Evolutionary conservation across 1,139 yeast species (phyloP).

Genomic region (Debaryomyces robertsiae): DNA sequence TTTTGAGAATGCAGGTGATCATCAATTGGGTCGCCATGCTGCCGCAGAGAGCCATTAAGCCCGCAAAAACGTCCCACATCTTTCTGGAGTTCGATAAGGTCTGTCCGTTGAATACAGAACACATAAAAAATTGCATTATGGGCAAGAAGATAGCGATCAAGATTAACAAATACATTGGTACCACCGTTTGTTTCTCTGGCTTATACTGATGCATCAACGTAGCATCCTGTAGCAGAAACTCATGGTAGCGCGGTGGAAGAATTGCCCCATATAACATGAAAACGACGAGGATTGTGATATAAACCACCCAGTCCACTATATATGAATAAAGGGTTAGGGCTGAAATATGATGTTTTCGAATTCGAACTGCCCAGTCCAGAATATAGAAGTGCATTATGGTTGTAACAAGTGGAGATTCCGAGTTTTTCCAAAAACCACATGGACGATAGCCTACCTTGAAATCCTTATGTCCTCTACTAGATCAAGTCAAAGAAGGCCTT

Average conservation of each 20-base stretch:
- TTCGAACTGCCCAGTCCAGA: conserved; percentile 10
- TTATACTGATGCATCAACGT: conserved; percentile 35
- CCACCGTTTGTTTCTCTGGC: conserved; percentile 33
- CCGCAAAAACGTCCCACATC: conserved; percentile 46
- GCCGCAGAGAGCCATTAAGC: conserved; percentile 40
- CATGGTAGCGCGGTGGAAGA: conserved; percentile 42
- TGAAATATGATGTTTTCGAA: conserved; percentile 20
- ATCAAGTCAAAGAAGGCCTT: too few species aligned
- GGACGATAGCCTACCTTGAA: too few species aligned
- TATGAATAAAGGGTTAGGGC: conserved; percentile 35
- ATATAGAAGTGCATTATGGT: conserved; percentile 6
- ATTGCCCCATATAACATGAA: conserved; percentile 35
- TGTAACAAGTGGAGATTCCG: too few species aligned
- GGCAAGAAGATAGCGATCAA: conserved; percentile 36
- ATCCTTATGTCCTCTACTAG: too few species aligned
- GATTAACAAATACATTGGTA: conserved; percentile 35
- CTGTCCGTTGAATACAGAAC: conserved; percentile 22
- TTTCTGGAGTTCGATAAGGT: conserved; percentile 26
- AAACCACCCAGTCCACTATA: conserved; percentile 37
- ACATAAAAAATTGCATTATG: conserved; percentile 26
- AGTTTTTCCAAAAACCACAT: neutral
- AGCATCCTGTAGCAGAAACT: conserved; percentile 39
- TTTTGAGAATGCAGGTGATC: conserved; percentile 46
- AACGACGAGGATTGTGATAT: conserved; percentile 24
- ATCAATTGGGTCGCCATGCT: conserved; percentile 42